Percentiles rank a stretch among this genome's conserved stretches.
Evolutionary conservation across 305 asterid species (phyloP).

Genomic region (Fraxinus baroniana): DNA sequence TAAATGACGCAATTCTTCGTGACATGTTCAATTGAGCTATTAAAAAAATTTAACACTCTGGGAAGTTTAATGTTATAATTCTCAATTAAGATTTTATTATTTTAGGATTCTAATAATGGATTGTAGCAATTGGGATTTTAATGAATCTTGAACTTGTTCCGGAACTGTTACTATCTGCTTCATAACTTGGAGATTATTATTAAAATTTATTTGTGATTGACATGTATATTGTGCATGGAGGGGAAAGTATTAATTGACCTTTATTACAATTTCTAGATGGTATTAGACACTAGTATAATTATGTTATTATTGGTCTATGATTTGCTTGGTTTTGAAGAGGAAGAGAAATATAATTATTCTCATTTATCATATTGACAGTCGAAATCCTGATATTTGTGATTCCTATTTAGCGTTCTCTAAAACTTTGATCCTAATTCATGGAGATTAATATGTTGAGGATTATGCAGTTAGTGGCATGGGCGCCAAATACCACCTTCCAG

Average conservation of each 20-base stretch:
- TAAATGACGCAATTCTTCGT: not conserved
- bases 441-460: not conserved
- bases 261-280: not conserved
- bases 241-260: not conserved
- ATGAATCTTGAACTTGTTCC: not conserved
- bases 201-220: not conserved
- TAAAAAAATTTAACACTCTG: not conserved
- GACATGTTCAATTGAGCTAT: not conserved
- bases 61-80: not conserved
- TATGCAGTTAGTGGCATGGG: not conserved
- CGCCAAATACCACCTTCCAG: not conserved
- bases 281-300: not conserved
- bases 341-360: not conserved
- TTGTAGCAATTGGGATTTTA: not conserved
- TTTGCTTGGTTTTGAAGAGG: conserved; percentile 8
- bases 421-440: not conserved
- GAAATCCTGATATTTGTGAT: not conserved
- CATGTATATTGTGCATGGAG: not conserved
- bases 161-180: not conserved
- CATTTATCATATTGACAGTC: not conserved
- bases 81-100: not conserved
- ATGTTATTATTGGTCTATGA: not conserved
- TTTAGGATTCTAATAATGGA: not conserved
- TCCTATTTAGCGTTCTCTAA: not conserved
- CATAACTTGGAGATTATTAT: not conserved